Evolutionary conservation across 2,329 filamentous ascomycete genomes (phyloP), one percentile per base, ranked within the genome.

Genomic region (Nannizzia gypsea): DNA sequence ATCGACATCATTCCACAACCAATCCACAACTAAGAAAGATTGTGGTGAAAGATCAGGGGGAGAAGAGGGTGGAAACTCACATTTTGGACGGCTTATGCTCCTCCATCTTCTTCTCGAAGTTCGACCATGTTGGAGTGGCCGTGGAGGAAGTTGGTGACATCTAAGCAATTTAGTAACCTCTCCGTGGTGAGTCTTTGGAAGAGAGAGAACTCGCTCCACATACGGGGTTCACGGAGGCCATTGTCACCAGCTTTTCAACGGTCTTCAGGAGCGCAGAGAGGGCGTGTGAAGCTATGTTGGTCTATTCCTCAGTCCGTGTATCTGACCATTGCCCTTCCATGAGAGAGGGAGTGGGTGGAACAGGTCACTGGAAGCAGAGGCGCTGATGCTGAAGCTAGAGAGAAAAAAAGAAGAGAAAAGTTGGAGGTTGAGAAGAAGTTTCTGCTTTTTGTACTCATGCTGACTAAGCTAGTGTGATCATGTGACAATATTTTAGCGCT

Each of bases 51-150:
- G 50, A 9, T 54, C 9, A 20, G 44, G 44, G 44, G 20, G 15
- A 48, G 58, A 60, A 58, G 57, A 20, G 36, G 46, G 28, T 31
- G 56, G 13, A n/a, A 58, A 81, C 86, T 77, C 85, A 96, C 93
- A 85, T 89, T 76, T 97, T 99, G 36, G 88, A 88, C 56, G 89
- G 84, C 70, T 90, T 92, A 67, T 91, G 84, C 66, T 91, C 87
- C 66, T 91, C 87, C 61, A 95, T 84, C 70, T 89, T 88, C 71
- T 81, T 81, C 68, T 93, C 87, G 74, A 96, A 96, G 64, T 81
- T 77, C 74, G 88, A 83, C 73, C 83, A 85, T 69, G 81, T 77
- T 63, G 87, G 84, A 68, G 85, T 88, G 59, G 87, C 79, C 59
- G 86, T 87, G 63, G 88, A 89, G 67, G 87, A 79, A 63, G 81